phyloP scores from a whole-genome alignment of 179 eudicot species.

The Gypsophila paniculata region DNA sequence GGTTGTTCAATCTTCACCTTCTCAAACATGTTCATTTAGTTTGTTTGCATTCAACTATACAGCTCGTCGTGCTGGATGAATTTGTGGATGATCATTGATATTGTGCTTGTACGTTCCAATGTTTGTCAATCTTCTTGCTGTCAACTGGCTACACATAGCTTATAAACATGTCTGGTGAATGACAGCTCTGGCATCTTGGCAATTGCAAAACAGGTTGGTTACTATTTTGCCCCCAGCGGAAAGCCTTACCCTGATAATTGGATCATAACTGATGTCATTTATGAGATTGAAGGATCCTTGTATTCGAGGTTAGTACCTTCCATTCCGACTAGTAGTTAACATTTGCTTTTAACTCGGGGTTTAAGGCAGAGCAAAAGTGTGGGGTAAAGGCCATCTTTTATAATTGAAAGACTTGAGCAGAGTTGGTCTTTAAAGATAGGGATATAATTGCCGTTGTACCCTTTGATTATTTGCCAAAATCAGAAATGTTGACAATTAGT shows the following conservation, averaged over 20 bases:
- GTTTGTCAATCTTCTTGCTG: slow-evolving; percentile 9
- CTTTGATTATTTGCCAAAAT: too few species aligned
- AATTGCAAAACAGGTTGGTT: slow-evolving; percentile 78
- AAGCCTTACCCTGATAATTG: slow-evolving; percentile 99
- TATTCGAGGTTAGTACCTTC: slow-evolving; percentile 58
- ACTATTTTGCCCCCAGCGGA: slow-evolving; percentile 97
- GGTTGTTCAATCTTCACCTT: neutral
- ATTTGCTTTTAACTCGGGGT: too few species aligned
- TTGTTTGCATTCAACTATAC: neutral
- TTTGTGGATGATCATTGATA: neutral
- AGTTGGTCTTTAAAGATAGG: too few species aligned
- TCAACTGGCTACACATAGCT: slow-evolving; percentile 24
- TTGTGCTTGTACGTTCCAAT: neutral
- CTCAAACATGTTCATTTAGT: neutral
- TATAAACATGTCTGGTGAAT: slow-evolving; percentile 33
- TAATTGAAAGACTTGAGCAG: too few species aligned
- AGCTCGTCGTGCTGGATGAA: neutral
- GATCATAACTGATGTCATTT: slow-evolving; percentile 87
- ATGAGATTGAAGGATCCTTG: slow-evolving; percentile 87
- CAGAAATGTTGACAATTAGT: too few species aligned
- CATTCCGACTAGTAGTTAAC: too few species aligned
- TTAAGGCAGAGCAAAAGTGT: too few species aligned
- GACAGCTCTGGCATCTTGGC: slow-evolving; percentile 52
- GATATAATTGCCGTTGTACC: too few species aligned
- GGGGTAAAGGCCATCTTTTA: too few species aligned